Base-by-base conservation (phyloP, 768 basidiomycete genomes). In the Suillus variegatus region DNA sequence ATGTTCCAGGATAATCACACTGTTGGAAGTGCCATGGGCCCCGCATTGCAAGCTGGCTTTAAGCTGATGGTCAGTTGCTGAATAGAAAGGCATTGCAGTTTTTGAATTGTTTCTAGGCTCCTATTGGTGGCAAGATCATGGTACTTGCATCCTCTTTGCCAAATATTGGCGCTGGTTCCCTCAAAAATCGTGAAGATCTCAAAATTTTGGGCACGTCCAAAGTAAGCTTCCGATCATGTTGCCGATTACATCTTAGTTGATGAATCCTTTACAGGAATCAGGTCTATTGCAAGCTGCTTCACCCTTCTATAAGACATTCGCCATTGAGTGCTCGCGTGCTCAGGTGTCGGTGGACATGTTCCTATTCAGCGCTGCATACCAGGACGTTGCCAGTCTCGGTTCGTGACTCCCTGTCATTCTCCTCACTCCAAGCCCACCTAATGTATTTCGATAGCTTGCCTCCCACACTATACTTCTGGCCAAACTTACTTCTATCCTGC, bases 311-410 rank as follows among this genome's bases (percentile, higher is more conserved):
- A 99, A 99, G 83, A 94, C 93, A 0, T 98, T 99, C 69, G 95
- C 97, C 20, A 99, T 99, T 72, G 97, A 99, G 71, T 99, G 97
- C 75, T 98, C 97, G 14, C 88, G 96, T 65, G 90, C 93, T 6
- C 97, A 99, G 77, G 94, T 99, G 54, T 94, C 95, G 0, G 97
- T 99, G 65, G 97, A 99, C 76, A 98, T 99, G 97, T 99, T 99
- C 89, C 82, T 99, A 65, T 99, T 98, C 82, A 93, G 93, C 69
- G 84, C 94, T 9, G 82, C 84, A 22, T 99, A 99, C 75, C 95
- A 96, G 70, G 97, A 99, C 78, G 94, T 99, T 52, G 95, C 97
- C 1, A 95, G 89, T 66, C 84, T 99, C 20, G 91, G 95, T 94
- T 74, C 56, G 84, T 67, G 60, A 36, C 28, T 4, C 20, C 64